Evolutionary conservation across 768 basidiomycete species (phyloP).

Genomic region (Filobasidium wieringae): DNA sequence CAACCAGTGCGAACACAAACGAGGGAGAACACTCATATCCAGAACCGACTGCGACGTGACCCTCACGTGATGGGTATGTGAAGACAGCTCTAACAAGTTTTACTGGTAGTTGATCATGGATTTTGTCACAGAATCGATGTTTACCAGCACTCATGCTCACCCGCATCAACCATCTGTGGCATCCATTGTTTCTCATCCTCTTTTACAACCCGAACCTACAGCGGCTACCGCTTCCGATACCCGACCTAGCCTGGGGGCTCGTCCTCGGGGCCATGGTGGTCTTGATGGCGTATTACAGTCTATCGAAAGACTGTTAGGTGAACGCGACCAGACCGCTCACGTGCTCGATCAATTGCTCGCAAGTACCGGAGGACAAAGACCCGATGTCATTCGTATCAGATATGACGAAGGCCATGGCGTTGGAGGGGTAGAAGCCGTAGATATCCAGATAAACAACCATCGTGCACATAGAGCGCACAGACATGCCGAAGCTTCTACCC

Average conservation of each 20-base stretch:
- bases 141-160: too few species aligned
- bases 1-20: conserved; percentile 10
- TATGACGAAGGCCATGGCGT: conserved; percentile 45
- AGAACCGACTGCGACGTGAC: background rate
- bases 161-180: background rate
- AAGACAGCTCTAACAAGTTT: too few species aligned
- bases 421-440: background rate
- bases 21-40: background rate
- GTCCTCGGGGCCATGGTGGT: background rate
- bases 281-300: conserved; percentile 3
- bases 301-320: conserved; percentile 8
- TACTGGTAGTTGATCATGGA: too few species aligned
- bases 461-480: too few species aligned
- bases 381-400: conserved; percentile 66
- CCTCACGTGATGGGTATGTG: conserved; percentile 8
- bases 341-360: conserved; percentile 1
- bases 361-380: conserved; percentile 36
- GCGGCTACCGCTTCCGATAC: background rate
- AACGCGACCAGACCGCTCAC: background rate
- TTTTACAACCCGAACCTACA: conserved; percentile 2
- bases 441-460: background rate
- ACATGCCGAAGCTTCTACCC: too few species aligned
- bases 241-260: background rate
- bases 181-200: conserved; percentile 8
- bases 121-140: too few species aligned